Conservation (phyloP, 768 basidiomycete species). For the Rhizopogon rudus region DNA sequence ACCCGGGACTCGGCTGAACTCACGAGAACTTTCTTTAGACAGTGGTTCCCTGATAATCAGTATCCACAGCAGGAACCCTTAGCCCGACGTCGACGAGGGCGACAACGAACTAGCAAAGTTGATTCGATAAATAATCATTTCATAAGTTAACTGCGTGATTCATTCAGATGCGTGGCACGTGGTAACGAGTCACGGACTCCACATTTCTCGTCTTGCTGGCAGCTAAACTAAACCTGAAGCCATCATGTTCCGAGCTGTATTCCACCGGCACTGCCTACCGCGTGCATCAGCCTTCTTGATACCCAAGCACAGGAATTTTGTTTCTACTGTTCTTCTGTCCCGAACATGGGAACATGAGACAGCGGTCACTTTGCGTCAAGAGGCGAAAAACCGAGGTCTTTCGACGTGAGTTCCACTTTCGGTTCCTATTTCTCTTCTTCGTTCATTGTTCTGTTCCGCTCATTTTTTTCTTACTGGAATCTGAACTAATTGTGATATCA, state of each 20-base stretch:
- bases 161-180: background rate
- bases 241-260: slow-evolving; percentile 29
- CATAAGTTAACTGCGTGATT: background rate
- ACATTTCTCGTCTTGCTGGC: background rate
- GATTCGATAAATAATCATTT: background rate
- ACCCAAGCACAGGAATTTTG: slow-evolving; percentile 30
- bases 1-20: background rate
- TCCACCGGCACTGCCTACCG: slow-evolving; percentile 11
- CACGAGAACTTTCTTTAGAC: slow-evolving; percentile 5
- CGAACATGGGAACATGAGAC: slow-evolving; percentile 52
- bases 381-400: slow-evolving; percentile 52
- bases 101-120: background rate
- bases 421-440: slow-evolving; percentile 1
- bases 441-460: background rate
- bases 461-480: slow-evolving; percentile 2
- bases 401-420: slow-evolving; percentile 39
- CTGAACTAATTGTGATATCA: slow-evolving; percentile 20
- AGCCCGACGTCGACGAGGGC: slow-evolving; percentile 1
- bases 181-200: background rate
- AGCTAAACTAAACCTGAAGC: background rate
- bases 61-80: slow-evolving; percentile 4
- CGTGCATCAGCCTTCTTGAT: background rate
- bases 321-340: slow-evolving; percentile 53
- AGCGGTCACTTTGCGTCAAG: slow-evolving; percentile 43
- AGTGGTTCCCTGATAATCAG: slow-evolving; percentile 5